Evolutionary conservation across 495 filamentous ascomycete species (phyloP).

Genomic region (Penicillium subrubescens): DNA sequence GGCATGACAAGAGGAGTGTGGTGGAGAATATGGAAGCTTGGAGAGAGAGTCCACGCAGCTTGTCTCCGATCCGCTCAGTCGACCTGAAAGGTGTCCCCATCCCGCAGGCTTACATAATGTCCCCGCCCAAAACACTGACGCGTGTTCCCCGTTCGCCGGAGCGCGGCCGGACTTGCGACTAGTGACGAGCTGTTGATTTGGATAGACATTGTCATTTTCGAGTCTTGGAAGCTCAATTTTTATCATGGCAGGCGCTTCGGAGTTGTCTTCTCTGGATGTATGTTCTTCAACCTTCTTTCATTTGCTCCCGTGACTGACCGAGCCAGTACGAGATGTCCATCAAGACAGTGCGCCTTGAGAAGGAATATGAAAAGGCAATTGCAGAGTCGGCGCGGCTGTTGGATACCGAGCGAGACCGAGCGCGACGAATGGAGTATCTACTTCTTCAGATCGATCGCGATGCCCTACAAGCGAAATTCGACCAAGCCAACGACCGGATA

Average conservation of each 20-base stretch:
- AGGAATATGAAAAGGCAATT: conserved; percentile 62
- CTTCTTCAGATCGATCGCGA: conserved; percentile 74
- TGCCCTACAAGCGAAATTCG: conserved; percentile 60
- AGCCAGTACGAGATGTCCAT: conserved; percentile 48
- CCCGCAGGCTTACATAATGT: conserved; percentile 21
- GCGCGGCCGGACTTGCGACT: not conserved
- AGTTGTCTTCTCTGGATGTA: conserved; percentile 31
- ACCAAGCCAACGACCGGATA: conserved; percentile 54
- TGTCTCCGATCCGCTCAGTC: not conserved
- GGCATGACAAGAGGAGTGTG: conserved; percentile 22
- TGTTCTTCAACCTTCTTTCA: conserved; percentile 6
- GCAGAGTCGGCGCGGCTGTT: conserved; percentile 60
- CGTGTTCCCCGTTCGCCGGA: conserved; percentile 5
- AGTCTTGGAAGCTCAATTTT: not conserved
- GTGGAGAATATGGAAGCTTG: not conserved
- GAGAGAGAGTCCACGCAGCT: not conserved
- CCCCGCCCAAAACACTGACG: conserved; percentile 12
- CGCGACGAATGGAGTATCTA: conserved; percentile 64
- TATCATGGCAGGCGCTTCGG: conserved; percentile 25
- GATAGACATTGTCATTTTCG: not conserved
- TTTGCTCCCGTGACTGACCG: not conserved
- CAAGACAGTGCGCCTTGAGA: conserved; percentile 57
- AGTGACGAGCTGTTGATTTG: not conserved
- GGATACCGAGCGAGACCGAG: conserved; percentile 68
- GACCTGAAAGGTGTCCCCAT: conserved; percentile 25